phyloP scores from a whole-genome alignment of 768 basidiomycete genomes.

The Boletus insuetus region DNA sequence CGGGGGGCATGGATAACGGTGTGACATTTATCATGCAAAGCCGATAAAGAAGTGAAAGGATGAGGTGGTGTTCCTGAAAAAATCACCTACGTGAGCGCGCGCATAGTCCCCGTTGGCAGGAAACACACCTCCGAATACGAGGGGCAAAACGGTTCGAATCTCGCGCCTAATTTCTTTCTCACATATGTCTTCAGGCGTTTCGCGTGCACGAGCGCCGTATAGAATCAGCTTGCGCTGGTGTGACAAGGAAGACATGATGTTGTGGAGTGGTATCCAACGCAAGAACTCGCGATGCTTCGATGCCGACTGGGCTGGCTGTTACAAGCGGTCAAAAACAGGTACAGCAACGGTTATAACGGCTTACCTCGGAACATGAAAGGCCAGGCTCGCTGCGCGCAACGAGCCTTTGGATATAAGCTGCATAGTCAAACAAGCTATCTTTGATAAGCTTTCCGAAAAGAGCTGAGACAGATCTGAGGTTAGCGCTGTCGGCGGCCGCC shows the following conservation, averaged over 20 bases:
- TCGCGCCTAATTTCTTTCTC: conserved; percentile 73
- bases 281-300: conserved; percentile 73
- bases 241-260: conserved; percentile 53
- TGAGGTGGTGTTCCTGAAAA: conserved; percentile 32
- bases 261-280: conserved; percentile 68
- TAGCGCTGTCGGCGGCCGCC: conserved; percentile 53
- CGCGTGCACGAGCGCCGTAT: conserved; percentile 65
- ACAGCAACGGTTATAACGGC: conserved; percentile 3
- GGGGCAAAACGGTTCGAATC: conserved; percentile 60
- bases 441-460: conserved; percentile 73
- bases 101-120: neutral
- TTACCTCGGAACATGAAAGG: conserved; percentile 53
- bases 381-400: conserved; percentile 75
- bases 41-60: conserved; percentile 35
- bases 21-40: conserved; percentile 42
- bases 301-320: conserved; percentile 10
- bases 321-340: neutral
- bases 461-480: conserved; percentile 58
- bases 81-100: conserved; percentile 6
- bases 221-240: conserved; percentile 69
- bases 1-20: conserved; percentile 54
- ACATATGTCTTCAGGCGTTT: conserved; percentile 66
- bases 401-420: conserved; percentile 73
- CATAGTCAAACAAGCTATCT: conserved; percentile 67
- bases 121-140: conserved; percentile 63